A percentile compares a stretch with the other conserved stretches of the same genome.
phyloP scores from a whole-genome alignment of 2,329 filamentous ascomycete genomes.

The Epichloe hybrida region DNA sequence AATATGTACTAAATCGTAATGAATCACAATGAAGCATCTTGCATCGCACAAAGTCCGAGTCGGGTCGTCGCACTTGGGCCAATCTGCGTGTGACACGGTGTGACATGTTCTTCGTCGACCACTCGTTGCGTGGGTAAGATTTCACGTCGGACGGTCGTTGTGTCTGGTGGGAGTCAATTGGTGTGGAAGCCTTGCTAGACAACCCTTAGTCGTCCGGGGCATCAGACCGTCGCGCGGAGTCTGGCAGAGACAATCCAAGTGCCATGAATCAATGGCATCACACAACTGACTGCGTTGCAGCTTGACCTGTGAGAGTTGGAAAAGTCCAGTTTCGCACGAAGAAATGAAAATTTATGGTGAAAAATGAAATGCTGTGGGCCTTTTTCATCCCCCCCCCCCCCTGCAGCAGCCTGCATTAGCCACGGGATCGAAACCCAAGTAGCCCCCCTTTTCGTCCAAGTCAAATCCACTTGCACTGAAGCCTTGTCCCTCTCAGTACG shows the following conservation, averaged over 20 bases:
- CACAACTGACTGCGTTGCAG: too few relatives aligned
- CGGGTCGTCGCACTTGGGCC: background rate
- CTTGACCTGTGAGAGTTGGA: background rate
- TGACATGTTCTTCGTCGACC: background rate
- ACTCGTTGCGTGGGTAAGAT: background rate
- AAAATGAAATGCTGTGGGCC: background rate
- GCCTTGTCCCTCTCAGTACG: background rate
- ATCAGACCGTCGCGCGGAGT: background rate
- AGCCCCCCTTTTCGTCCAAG: background rate
- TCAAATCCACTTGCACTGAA: background rate
- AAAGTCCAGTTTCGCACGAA: background rate
- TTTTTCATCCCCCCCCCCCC: background rate
- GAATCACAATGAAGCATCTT: conserved; percentile 6
- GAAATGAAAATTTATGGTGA: background rate
- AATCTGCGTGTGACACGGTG: background rate
- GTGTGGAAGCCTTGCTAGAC: background rate
- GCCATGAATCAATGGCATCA: background rate
- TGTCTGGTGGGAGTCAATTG: background rate
- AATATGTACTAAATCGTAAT: conserved; percentile 7
- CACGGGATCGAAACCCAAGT: background rate
- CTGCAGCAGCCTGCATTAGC: background rate
- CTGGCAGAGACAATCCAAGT: background rate
- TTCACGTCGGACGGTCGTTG: background rate
- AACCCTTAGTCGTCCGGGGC: background rate
- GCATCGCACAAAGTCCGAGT: background rate